phyloP scores from a whole-genome alignment of 2,329 filamentous ascomycete species.

The Hirsutella thompsonii region DNA sequence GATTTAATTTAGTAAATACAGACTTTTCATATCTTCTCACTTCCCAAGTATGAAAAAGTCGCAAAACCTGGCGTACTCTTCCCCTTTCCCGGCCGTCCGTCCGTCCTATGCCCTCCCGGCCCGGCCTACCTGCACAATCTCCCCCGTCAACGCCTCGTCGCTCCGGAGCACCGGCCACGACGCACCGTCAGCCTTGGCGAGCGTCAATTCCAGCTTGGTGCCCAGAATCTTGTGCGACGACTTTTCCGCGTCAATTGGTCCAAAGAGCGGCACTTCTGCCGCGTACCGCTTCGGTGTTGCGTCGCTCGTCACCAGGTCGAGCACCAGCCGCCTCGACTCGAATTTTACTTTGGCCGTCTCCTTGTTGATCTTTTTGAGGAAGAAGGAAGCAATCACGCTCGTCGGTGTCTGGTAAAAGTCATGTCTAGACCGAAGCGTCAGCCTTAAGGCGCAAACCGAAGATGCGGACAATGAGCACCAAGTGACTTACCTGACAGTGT shows the following conservation, averaged over 20 bases:
- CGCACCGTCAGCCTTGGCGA: slow-evolving; percentile 58
- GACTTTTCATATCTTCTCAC: too few species aligned
- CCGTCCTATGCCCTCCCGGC: slow-evolving; percentile 37
- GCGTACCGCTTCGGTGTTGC: slow-evolving; percentile 65
- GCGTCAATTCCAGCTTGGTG: slow-evolving; percentile 73
- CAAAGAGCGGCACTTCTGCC: slow-evolving; percentile 62
- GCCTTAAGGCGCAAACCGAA: too few species aligned
- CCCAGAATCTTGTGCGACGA: slow-evolving; percentile 72
- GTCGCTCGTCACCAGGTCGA: slow-evolving; percentile 81
- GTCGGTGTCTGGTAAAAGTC: slow-evolving; percentile 92
- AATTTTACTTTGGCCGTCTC: slow-evolving; percentile 63
- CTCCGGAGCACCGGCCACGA: slow-evolving; percentile 79
- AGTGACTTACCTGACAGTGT: slow-evolving; percentile 55
- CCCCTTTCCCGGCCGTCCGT: neutral
- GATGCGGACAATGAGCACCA: too few species aligned
- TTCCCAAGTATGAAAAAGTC: too few species aligned
- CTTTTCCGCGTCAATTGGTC: slow-evolving; percentile 59
- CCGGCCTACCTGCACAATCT: slow-evolving; percentile 82
- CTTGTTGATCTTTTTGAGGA: slow-evolving; percentile 94
- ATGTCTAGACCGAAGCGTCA: too few species aligned
- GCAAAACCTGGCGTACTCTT: too few species aligned
- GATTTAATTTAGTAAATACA: too few species aligned
- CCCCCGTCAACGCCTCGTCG: slow-evolving; percentile 54
- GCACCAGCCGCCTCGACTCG: slow-evolving; percentile 43
- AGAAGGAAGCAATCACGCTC: slow-evolving; percentile 80